Percentiles rank a stretch among this genome's conserved stretches.
phyloP scores from a whole-genome alignment of 345 rosid genomes.

The Chamaenerion angustifolium region DNA sequence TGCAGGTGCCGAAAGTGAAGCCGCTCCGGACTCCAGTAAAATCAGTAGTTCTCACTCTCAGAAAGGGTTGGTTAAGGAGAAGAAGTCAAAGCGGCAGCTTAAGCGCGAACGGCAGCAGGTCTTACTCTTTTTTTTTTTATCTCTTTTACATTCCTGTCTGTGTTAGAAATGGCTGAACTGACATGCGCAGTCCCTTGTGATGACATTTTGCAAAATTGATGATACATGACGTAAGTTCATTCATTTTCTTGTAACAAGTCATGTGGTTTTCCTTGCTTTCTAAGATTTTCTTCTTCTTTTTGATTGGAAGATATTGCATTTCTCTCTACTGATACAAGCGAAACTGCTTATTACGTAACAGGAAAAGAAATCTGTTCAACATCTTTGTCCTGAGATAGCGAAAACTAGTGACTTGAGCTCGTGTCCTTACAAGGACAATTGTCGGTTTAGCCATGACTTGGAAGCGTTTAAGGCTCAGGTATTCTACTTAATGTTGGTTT shows the following conservation, averaged over 20 bases:
- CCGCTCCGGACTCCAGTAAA: conserved; percentile 8
- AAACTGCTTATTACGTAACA: conserved; percentile 6
- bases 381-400: conserved; percentile 60
- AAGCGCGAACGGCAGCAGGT: conserved; percentile 86
- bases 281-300: too few relatives aligned
- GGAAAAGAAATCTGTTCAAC: conserved; percentile 44
- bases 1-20: conserved; percentile 18
- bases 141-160: neutral
- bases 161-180: too few relatives aligned
- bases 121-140: neutral
- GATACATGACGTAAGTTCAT: too few relatives aligned
- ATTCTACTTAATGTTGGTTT: conserved; percentile 1
- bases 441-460: conserved; percentile 76
- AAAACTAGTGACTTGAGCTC: conserved; percentile 53
- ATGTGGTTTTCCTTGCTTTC: too few relatives aligned
- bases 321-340: neutral
- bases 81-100: conserved; percentile 88
- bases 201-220: too few relatives aligned
- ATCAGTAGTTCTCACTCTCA: conserved; percentile 14
- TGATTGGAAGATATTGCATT: neutral
- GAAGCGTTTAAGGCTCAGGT: conserved; percentile 74
- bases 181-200: too few relatives aligned
- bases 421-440: conserved; percentile 48
- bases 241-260: too few relatives aligned
- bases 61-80: conserved; percentile 34